Percentiles rank a stretch among this genome's conserved stretches.
These are phyloP conservation scores for Aureobasidium sp. DNA, from an alignment of 2,329 filamentous ascomycete genomes.

Conservation along the genomic window DNA sequence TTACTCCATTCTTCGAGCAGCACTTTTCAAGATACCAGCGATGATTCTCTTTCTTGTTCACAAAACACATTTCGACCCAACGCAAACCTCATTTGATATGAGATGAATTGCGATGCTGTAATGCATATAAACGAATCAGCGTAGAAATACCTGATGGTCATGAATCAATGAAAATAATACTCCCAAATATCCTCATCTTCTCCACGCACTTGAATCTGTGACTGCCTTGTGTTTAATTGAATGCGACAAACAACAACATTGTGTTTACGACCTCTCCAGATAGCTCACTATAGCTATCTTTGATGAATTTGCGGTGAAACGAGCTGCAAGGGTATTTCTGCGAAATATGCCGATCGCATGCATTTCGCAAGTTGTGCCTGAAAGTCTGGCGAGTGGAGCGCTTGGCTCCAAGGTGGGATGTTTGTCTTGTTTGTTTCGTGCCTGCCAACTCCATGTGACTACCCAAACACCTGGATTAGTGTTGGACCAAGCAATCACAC, in stretches of 20 bases:
- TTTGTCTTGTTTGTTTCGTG: constrained; percentile 12
- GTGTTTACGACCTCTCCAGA: no score
- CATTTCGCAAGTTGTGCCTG: constrained; percentile 6
- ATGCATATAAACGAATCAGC: constrained; percentile 13
- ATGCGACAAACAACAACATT: background rate
- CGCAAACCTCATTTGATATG: constrained; percentile 7
- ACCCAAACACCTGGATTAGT: background rate
- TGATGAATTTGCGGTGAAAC: background rate
- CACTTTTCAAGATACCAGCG: background rate
- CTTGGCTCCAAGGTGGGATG: constrained; percentile 4
- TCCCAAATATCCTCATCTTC: background rate
- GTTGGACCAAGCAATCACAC: background rate
- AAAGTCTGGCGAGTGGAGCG: background rate
- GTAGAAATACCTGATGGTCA: constrained; percentile 16
- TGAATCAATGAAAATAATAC: constrained; percentile 13
- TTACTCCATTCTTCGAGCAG: background rate
- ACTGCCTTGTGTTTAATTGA: background rate
- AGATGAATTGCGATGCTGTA: constrained; percentile 1
- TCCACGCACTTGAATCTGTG: background rate
- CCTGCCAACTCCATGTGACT: constrained; percentile 8
- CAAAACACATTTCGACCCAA: constrained; percentile 11
- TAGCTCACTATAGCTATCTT: background rate
- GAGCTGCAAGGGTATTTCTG: no score
- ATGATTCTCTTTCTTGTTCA: constrained; percentile 12
- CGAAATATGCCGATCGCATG: background rate